Evolutionary conservation across 371 early-diverging fungal species (phyloP).

Genomic region (Syncephalastrum racemosum): DNA sequence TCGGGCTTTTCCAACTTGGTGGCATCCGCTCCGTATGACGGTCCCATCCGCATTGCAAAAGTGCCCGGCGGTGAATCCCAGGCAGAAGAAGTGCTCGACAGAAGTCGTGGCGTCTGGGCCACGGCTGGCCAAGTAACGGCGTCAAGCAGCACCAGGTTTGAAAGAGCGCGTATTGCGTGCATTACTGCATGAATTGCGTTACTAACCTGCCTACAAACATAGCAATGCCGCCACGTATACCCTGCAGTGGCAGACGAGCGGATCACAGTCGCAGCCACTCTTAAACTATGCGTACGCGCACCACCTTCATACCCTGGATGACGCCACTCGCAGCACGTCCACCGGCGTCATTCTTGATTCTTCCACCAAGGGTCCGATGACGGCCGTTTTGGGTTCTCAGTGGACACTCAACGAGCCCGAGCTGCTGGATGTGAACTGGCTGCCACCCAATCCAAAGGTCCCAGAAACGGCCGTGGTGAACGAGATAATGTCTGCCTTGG

Average conservation of each 20-base stretch:
- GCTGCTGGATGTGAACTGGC: slow-evolving; percentile 32
- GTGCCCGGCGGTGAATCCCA: slow-evolving; percentile 28
- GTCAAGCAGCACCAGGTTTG: not conserved
- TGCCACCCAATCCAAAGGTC: slow-evolving; percentile 38
- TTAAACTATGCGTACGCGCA: slow-evolving; percentile 60
- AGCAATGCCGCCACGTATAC: slow-evolving; percentile 29
- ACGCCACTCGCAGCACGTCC: slow-evolving; percentile 5
- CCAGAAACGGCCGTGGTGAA: slow-evolving; percentile 24
- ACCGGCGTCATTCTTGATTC: slow-evolving; percentile 36
- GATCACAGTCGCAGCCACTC: slow-evolving; percentile 21
- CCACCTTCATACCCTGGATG: slow-evolving; percentile 42
- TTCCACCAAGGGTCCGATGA: slow-evolving; percentile 68
- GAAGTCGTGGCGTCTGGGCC: slow-evolving; percentile 50
- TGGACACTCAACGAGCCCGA: slow-evolving; percentile 60
- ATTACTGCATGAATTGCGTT: not conserved
- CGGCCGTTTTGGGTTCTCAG: slow-evolving; percentile 55
- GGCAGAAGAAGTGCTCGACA: slow-evolving; percentile 37
- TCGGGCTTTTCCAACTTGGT: slow-evolving; percentile 23
- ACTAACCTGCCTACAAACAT: not conserved
- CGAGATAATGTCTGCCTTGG: slow-evolving; percentile 35
- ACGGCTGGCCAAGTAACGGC: slow-evolving; percentile 29
- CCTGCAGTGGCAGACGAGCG: slow-evolving; percentile 47
- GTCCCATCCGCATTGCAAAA: slow-evolving; percentile 52
- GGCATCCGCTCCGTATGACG: slow-evolving; percentile 34
- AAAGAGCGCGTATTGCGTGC: no score